Conservation (phyloP, 2,329 filamentous ascomycete genomes). For the Diaporthe ampelina region DNA sequence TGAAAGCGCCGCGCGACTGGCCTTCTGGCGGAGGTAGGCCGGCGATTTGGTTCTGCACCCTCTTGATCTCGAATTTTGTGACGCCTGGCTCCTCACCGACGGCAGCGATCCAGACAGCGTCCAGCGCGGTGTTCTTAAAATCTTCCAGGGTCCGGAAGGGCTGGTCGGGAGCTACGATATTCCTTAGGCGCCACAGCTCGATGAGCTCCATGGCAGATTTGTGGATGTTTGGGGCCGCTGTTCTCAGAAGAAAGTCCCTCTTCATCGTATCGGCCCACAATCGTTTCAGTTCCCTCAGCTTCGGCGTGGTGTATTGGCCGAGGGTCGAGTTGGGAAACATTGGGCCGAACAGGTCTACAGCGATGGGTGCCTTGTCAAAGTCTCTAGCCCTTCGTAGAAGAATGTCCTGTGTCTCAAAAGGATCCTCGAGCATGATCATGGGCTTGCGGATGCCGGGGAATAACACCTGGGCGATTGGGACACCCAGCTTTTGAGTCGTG, state of each 20-base stretch:
- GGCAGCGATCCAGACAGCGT: slow-evolving; percentile 55
- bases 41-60: slow-evolving; percentile 38
- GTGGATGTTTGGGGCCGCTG: slow-evolving; percentile 49
- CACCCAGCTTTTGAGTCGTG: slow-evolving; percentile 33
- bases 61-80: slow-evolving; percentile 45
- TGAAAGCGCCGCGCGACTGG: slow-evolving; percentile 5
- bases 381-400: slow-evolving; percentile 48
- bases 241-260: slow-evolving; percentile 48
- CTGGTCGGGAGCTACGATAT: slow-evolving; percentile 6
- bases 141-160: slow-evolving; percentile 53
- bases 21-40: background rate
- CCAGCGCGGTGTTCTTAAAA: slow-evolving; percentile 52
- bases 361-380: slow-evolving; percentile 49
- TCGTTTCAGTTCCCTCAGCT: slow-evolving; percentile 47
- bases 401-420: slow-evolving; percentile 49
- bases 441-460: slow-evolving; percentile 42
- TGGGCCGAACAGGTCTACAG: slow-evolving; percentile 45
- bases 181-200: slow-evolving; percentile 48
- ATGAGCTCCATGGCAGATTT: slow-evolving; percentile 45
- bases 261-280: slow-evolving; percentile 50
- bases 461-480: slow-evolving; percentile 48
- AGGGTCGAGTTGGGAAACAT: slow-evolving; percentile 48
- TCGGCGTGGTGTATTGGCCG: slow-evolving; percentile 46
- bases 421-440: slow-evolving; percentile 47
- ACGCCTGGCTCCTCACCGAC: slow-evolving; percentile 53